These are phyloP conservation scores for Arthrobotrys sinensis DNA, from an alignment of 2,329 filamentous ascomycete genomes.

Conservation along the genomic window DNA sequence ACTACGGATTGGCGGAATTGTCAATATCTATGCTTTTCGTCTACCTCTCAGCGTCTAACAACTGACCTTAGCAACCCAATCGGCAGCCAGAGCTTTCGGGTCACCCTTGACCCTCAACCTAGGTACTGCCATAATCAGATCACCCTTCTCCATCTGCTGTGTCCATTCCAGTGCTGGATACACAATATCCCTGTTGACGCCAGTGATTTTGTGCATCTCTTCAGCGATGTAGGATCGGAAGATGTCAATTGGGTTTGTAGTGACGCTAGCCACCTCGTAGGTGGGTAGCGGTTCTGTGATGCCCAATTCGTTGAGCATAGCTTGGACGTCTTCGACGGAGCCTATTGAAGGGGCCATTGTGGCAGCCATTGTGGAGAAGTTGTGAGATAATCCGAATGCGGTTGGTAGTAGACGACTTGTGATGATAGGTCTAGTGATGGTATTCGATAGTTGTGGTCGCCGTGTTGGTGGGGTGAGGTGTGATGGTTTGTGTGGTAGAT, in stretches of 20 bases:
- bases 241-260: constrained; percentile 82
- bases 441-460: background rate
- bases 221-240: constrained; percentile 84
- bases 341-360: constrained; percentile 53
- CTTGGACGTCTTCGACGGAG: constrained; percentile 63
- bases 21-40: background rate
- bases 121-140: constrained; percentile 82
- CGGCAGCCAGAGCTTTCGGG: constrained; percentile 74
- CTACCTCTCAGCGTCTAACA: background rate
- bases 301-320: constrained; percentile 63
- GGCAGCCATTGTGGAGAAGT: constrained; percentile 50
- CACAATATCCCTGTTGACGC: constrained; percentile 79
- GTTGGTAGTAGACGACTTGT: background rate
- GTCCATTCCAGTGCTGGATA: constrained; percentile 86
- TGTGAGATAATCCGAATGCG: background rate
- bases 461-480: constrained; percentile 20
- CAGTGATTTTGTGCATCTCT: constrained; percentile 78
- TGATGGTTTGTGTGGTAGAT: constrained; percentile 27
- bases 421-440: constrained; percentile 3
- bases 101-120: constrained; percentile 84
- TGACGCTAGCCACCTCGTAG: constrained; percentile 75
- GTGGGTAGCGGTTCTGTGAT: constrained; percentile 62
- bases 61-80: constrained; percentile 75
- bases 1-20: constrained; percentile 69
- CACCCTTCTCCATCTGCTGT: constrained; percentile 83